Evolutionary conservation across 306 rosid species (phyloP), one percentile per base, ranked within the genome.

Genomic region (Cucurbita argyrosperma): DNA sequence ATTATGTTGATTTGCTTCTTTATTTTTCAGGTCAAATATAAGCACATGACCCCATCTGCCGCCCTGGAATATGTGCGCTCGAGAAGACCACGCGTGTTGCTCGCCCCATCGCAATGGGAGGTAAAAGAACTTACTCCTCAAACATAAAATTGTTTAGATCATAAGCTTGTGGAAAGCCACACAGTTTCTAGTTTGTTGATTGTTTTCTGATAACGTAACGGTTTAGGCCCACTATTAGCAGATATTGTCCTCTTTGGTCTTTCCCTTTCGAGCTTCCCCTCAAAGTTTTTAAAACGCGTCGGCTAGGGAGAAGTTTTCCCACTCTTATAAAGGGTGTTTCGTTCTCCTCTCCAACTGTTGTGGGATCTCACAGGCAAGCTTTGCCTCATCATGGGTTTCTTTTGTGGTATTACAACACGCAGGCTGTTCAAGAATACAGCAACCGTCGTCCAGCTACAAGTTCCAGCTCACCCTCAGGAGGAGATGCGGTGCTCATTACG

Each of bases 41-140:
- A 89, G 89, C 80, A 83, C 77, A 94, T 94, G 97, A 85, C 96
- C 56, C 97, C 97, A 5, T 81, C 79, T 70, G 86, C 87, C 58
- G 96, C 97, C 71, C 82, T 94, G 63, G 97, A 94, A 51, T 90
- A 86, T 67, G 98, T 90, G 61, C 90, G 95, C 63, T 90, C 92
- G 39, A 86, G 88, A 83, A 85, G 98, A 70, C 98, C 97, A 23
- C 87, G 97, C 49, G 97, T 94, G 67, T 82, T 94, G 64, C 85
- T 94, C 75, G 97, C 98, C 43, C 96, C 98, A 19, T 80, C 96
- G 2, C 98, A 94, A 76, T 90, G 98, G 98, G 85, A 90, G 90
- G 97, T 94, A 80, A 69, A 37, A 46, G 45, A 40, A 43, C 15
- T 18, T 39, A 45, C 75, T 79, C n/a, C 63, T 11, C 26, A 1